These are phyloP conservation scores for Chrysosphaeria jannelii DNA, from an alignment of 2,329 filamentous ascomycete genomes.

Conservation along the genomic window DNA sequence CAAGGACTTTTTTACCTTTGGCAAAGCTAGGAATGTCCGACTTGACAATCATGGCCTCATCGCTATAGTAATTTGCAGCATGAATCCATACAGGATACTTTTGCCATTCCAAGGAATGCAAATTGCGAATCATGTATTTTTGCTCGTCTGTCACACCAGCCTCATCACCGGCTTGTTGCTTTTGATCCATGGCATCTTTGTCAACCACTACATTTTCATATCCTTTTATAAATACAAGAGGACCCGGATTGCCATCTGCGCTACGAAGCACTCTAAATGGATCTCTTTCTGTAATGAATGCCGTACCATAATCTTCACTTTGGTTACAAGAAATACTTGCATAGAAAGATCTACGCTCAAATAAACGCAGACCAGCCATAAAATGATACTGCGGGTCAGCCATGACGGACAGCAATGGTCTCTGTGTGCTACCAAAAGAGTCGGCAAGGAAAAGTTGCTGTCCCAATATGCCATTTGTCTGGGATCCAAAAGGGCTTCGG, in stretches of 20 bases:
- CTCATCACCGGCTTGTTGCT: too few species aligned
- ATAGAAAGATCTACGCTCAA: constrained; percentile 52
- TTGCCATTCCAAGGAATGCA: constrained; percentile 35
- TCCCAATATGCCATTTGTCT: constrained; percentile 56
- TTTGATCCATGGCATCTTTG: too few species aligned
- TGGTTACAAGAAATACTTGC: constrained; percentile 68
- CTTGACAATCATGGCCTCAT: constrained; percentile 84
- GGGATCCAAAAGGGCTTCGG: constrained; percentile 62
- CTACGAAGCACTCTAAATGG: constrained; percentile 23
- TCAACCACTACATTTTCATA: constrained; percentile 54
- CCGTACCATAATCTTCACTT: constrained; percentile 59
- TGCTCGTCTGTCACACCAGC: too few species aligned
- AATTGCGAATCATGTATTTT: constrained; percentile 53
- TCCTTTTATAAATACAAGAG: constrained; percentile 42
- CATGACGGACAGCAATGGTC: constrained; percentile 50
- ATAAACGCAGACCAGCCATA: constrained; percentile 44
- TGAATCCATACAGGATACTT: constrained; percentile 48
- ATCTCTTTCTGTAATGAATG: constrained; percentile 44
- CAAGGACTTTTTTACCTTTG: too few species aligned
- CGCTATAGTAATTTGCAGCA: constrained; percentile 47
- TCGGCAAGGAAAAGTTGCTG: constrained; percentile 72
- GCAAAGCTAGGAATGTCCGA: too few species aligned
- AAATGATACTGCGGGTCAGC: constrained; percentile 69
- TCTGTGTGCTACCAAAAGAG: constrained; percentile 52
- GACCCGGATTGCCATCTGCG: constrained; percentile 19